Conservation (phyloP, 129 eudicot species). For the Sambucus nigra region DNA sequence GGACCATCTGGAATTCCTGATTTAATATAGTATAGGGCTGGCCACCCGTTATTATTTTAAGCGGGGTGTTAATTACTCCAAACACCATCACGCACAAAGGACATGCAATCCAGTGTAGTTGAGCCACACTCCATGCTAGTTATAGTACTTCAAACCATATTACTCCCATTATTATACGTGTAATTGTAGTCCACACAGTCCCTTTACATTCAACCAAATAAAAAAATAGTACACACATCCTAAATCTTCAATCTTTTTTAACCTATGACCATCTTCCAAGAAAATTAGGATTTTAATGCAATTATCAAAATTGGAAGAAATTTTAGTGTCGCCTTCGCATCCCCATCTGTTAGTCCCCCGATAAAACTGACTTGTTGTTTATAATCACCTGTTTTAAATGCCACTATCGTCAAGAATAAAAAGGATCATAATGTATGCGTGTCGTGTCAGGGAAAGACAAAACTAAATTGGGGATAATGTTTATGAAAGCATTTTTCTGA, state of each 20-base stretch:
- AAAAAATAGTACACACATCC: too few relatives aligned
- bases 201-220: conserved; percentile 42
- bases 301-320: too few relatives aligned
- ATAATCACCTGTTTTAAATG: conserved; percentile 84
- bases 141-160: conserved; percentile 81
- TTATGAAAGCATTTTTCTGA: too few relatives aligned
- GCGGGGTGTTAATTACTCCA: conserved; percentile 44
- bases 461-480: too few relatives aligned
- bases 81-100: conserved; percentile 36
- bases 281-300: too few relatives aligned
- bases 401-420: conserved; percentile 47
- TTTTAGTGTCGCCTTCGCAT: too few relatives aligned
- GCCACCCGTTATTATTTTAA: too few relatives aligned
- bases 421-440: not conserved
- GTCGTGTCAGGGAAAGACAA: too few relatives aligned
- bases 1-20: too few relatives aligned
- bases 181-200: conserved; percentile 67
- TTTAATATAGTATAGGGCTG: too few relatives aligned
- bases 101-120: conserved; percentile 74
- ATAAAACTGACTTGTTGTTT: conserved; percentile 77
- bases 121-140: conserved; percentile 70
- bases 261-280: too few relatives aligned
- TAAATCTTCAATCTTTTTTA: too few relatives aligned
- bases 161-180: conserved; percentile 77
- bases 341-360: conserved; percentile 90